Evolutionary conservation across 805 yeast genomes (phyloP), one percentile per base, ranked within the genome.

Genomic region (Yamadazyma laniorum): DNA sequence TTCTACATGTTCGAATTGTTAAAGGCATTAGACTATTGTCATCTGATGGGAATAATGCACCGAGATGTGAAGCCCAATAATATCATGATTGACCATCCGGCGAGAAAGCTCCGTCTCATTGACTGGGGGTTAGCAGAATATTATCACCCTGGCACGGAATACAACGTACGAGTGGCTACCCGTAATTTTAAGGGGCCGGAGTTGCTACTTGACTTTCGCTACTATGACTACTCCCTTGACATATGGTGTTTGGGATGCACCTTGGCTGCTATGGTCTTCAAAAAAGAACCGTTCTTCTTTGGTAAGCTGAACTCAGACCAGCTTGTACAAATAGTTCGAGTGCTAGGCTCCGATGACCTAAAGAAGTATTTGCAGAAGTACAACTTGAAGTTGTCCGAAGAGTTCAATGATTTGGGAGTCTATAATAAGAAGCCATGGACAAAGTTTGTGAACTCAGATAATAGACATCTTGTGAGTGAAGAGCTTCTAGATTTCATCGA

Each of bases 51-150:
- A 16, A 87, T 90, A 44, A 89, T 90, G 80, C 97, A 90, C 57
- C 74, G 97, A 58, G 97, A 90, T 62, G 96, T 90, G 39, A 90
- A 90, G 61, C 97, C 97, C 8, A 95, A 90, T 54, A 90, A 90
- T 61, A 85, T 90, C 47, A 90, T 90, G 96, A 90, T 90, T 50
- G 96, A 90, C 60, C 96, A 86, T 39, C 66, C 73, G 43, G 74
- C 72, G 45, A 79, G 67, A 59, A 79, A 76, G 53, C 65, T 90
- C 50, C 75, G 95, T 47, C 74, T 89, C 47, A 89, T 90, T 38
- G 97, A 90, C 62, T 90, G 96, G 96, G 97, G 97, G 6, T 66
- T 90, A 36, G 96, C 97, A 6, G 97, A 90, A 59, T 89, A 87
- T 57, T 89, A 89, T 56, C 96, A 90, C 57, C 80, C 87, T 17